Base-by-base conservation (phyloP, 225 moss, liverwort and hornwort genomes). In the Asterella californica region DNA sequence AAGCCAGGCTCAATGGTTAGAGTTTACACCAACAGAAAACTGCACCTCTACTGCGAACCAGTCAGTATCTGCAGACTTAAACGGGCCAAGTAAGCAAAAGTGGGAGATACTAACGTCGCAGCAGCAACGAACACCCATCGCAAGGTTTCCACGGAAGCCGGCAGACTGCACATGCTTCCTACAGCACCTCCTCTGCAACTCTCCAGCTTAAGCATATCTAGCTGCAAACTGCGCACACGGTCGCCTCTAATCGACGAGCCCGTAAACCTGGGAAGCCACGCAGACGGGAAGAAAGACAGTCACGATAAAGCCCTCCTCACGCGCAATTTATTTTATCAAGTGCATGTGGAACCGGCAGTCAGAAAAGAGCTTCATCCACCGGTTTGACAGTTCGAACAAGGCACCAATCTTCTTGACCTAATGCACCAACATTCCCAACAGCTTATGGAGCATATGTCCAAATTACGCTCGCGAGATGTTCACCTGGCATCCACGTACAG, bases 81-180 rank as follows among this genome's bases (percentile, higher is more conserved):
- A 64, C 25, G 27, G 27, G 10, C 6, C 0, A 0, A 2, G 9
- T 8, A n/a, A 29, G n/a, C 11, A n/a, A 27, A 29, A 64, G 9
- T 4, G 2, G n/a, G 11, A 46, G 27, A 15, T 0, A 84, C 85
- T 77, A 74, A 88, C 88, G 81, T 4, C 18, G 88, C 80, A 66
- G 88, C 81, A 50, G 72, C 85, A 36, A 85, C 81, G 55, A 83
- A 75, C 6, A 77, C 24, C 85, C 88, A 88, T 64, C 83, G 88
- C n/a, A 88, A 78, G 9, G 82, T 79, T 42, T 88, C 88, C 22
- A 83, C 83, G 7, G 83, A 74, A n/a, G 42, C 75, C 27, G 86
- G 83, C 52, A 86, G 78, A 52, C 19, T 29, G 62, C 81, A 81
- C 30, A 63, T 79, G 46, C 75, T 50, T 76, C 83, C 83, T 42